Base-by-base conservation (phyloP, 176 grass and related monocot genomes). In the Avena sativa region DNA sequence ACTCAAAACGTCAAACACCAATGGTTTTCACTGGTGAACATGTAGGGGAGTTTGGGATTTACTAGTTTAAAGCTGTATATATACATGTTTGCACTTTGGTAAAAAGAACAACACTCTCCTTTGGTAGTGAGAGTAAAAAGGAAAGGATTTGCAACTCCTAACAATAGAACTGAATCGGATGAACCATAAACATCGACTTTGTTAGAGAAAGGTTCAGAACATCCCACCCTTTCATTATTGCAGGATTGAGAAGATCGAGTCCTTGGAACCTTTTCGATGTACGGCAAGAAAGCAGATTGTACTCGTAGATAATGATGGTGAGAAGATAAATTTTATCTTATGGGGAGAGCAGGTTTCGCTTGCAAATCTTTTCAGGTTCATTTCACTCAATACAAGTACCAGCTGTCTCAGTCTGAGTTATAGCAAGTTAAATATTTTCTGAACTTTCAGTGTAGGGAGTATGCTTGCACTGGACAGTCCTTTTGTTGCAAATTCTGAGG, bases 351-450 rank as follows among this genome's bases (percentile, higher is more conserved):
- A 98, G 84, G 53, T 92, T 94, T 88, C 83, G 50, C 93, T 98
- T 94, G 92, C 96, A 84, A 98, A 95, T 91, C 86, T 98, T 89
- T 91, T 95, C 84, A 98, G 96, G 96, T 98, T 57, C 23, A 86
- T 80, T 87, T 67, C 67, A 81, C 23, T 76, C 78, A 38, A 64
- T 80, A 47, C 75, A 83, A 64, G 53, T 81, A 87, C 16, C 32
- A 56, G 47, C 34, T 74, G 44, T 84, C 66, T 78, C 14, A 60
- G 56, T 82, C 16, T 34, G 49, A 72, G 44, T 16, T 53, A 20
- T 25, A 56, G 36, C 71, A 38, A 80, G 28, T 88, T 77, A 85
- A 72, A 12, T 20, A 43, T 67, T 36, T 76, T 78, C 23, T 83
- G 64, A 9, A 67, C 84, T 95, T 92, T 79, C 90, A 98, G 96